These are phyloP conservation scores for Acarospora socialis DNA, from an alignment of 2,329 filamentous ascomycete genomes.

Conservation along the genomic window DNA sequence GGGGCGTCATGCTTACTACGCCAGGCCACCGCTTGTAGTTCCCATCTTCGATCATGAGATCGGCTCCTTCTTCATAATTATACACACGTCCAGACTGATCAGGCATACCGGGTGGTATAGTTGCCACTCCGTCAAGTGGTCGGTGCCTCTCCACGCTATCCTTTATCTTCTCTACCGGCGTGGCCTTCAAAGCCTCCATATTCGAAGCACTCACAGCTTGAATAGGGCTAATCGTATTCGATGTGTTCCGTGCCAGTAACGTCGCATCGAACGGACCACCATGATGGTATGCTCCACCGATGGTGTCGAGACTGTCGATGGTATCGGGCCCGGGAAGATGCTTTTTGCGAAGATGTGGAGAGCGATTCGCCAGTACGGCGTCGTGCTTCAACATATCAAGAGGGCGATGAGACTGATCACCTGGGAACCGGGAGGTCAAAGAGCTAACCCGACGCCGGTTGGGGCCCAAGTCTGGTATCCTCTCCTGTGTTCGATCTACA, in stretches of 20 bases:
- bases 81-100: slow-evolving; percentile 59
- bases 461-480: no score
- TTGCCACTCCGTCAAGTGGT: slow-evolving; percentile 67
- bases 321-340: slow-evolving; percentile 55
- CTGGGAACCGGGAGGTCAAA: slow-evolving; percentile 45
- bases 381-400: slow-evolving; percentile 53
- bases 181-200: slow-evolving; percentile 63
- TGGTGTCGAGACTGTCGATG: slow-evolving; percentile 65
- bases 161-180: slow-evolving; percentile 59
- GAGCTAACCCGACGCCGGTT: slow-evolving; percentile 29
- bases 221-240: slow-evolving; percentile 51
- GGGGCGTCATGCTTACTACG: slow-evolving; percentile 43
- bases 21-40: slow-evolving; percentile 64
- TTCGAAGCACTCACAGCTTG: slow-evolving; percentile 63
- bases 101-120: slow-evolving; percentile 55
- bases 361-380: slow-evolving; percentile 48
- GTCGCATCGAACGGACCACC: slow-evolving; percentile 83
- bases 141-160: slow-evolving; percentile 61
- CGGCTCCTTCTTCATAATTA: slow-evolving; percentile 71
- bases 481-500: no score
- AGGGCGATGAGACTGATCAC: slow-evolving; percentile 51
- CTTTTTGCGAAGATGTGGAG: slow-evolving; percentile 51
- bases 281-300: slow-evolving; percentile 64
- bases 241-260: slow-evolving; percentile 55
- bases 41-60: slow-evolving; percentile 66